These are phyloP conservation scores for Penicillium maclennaniae DNA, from an alignment of 495 filamentous ascomycete species.

Conservation along the genomic window DNA sequence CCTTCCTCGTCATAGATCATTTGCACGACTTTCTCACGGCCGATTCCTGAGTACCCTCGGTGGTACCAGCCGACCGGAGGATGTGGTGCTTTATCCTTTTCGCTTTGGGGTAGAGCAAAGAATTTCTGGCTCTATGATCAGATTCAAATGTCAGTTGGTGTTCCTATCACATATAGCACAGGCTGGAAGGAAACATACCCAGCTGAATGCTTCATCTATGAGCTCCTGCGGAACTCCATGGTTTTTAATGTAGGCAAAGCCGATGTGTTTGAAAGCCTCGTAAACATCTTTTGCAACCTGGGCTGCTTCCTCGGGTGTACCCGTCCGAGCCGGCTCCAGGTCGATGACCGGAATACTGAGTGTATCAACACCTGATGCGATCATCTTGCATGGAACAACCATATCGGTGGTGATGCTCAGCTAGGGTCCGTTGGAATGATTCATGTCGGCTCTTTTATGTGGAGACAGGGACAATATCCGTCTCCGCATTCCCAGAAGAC, in stretches of 20 bases:
- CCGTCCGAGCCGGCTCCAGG: background rate
- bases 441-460: background rate
- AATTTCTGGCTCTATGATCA: constrained; percentile 1
- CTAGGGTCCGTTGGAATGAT: background rate
- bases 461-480: background rate
- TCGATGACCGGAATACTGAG: constrained; percentile 5
- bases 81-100: constrained; percentile 27
- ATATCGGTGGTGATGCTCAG: background rate
- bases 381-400: background rate
- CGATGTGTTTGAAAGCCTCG: constrained; percentile 9
- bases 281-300: constrained; percentile 6
- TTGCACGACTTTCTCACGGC: constrained; percentile 5
- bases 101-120: constrained; percentile 27
- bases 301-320: background rate
- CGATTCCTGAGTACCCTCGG: constrained; percentile 6
- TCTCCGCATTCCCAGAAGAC: background rate
- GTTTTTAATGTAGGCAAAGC: constrained; percentile 13
- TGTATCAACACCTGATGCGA: background rate
- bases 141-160: background rate
- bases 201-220: constrained; percentile 11
- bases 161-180: background rate
- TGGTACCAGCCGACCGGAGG: constrained; percentile 7
- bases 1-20: constrained; percentile 6
- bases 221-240: constrained; percentile 7
- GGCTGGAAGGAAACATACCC: constrained; percentile 1